phyloP scores from a whole-genome alignment of 2,329 filamentous ascomycete species.

The Capronia americana region DNA sequence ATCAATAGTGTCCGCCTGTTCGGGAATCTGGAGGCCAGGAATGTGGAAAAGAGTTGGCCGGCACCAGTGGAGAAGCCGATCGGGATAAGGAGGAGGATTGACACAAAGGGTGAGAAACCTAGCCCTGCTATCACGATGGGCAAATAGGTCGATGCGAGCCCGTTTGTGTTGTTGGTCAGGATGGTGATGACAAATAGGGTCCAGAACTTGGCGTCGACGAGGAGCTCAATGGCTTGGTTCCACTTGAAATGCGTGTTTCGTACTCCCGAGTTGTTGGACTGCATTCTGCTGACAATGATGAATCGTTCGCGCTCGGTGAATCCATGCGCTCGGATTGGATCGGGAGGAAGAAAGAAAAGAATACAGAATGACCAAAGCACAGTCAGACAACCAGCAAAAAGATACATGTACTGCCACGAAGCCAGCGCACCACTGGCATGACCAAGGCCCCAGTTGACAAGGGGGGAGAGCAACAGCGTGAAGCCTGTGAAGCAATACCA shows the following conservation, averaged over 20 bases:
- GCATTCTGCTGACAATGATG: conserved; percentile 68
- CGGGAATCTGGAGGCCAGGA: conserved; percentile 48
- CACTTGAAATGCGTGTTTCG: conserved; percentile 66
- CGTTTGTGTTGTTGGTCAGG: conserved; percentile 72
- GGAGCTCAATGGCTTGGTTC: conserved; percentile 63
- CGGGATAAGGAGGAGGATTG: conserved; percentile 66
- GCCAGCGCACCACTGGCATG: conserved; percentile 63
- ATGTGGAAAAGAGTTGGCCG: conserved; percentile 50
- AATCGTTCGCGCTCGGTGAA: conserved; percentile 66
- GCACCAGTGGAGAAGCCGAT: conserved; percentile 47
- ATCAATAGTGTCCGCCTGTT: conserved; percentile 50
- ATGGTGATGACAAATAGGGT: conserved; percentile 71
- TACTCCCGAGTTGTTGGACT: conserved; percentile 68
- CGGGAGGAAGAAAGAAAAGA: conserved; percentile 69
- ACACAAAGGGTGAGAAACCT: conserved; percentile 67
- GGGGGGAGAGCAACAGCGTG: conserved; percentile 48
- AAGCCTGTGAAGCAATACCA: conserved; percentile 43
- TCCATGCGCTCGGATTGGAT: conserved; percentile 72
- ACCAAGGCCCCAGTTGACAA: conserved; percentile 70
- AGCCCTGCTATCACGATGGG: conserved; percentile 74
- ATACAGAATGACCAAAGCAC: conserved; percentile 63
- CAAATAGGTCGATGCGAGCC: conserved; percentile 62
- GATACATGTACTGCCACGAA: conserved; percentile 74
- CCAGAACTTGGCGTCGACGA: conserved; percentile 63
- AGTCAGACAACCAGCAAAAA: conserved; percentile 68